Evolutionary conservation across 257 asterid species (phyloP).

Genomic region (Solanum arcanum): DNA sequence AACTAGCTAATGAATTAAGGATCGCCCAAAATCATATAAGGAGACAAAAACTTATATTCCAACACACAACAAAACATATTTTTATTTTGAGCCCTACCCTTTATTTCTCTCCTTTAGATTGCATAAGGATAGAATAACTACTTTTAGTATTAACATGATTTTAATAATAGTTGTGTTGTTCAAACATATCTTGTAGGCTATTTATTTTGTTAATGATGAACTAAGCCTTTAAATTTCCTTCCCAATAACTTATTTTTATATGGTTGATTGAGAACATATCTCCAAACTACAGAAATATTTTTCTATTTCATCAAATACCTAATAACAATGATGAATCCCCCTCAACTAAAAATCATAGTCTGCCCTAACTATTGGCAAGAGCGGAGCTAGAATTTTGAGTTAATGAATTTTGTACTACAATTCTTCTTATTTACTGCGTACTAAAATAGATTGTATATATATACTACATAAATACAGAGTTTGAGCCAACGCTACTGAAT

Average conservation of each 20-base stretch:
- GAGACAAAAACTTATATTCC: not conserved
- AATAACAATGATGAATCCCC: not conserved
- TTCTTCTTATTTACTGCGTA: not conserved
- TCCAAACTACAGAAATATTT: not conserved
- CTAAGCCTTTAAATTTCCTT: not conserved
- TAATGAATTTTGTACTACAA: not conserved
- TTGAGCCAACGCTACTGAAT: not conserved
- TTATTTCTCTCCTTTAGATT: not conserved
- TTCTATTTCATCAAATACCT: not conserved
- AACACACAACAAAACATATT: not conserved
- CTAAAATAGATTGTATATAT: not conserved
- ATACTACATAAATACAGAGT: not conserved
- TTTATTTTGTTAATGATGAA: not conserved
- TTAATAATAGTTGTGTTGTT: not conserved
- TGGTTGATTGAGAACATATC: not conserved
- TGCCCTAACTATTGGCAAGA: not conserved
- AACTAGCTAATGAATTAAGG: not conserved
- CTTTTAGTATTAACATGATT: not conserved
- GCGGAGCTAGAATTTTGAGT: not conserved
- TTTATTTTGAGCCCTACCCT: not conserved
- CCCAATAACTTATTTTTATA: not conserved
- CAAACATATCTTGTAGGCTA: not conserved
- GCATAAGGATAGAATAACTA: not conserved
- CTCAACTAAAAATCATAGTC: not conserved
- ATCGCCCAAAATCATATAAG: not conserved